Base-by-base conservation (phyloP, 1,284 basidiomycete genomes). In the Pascua guehoae region DNA sequence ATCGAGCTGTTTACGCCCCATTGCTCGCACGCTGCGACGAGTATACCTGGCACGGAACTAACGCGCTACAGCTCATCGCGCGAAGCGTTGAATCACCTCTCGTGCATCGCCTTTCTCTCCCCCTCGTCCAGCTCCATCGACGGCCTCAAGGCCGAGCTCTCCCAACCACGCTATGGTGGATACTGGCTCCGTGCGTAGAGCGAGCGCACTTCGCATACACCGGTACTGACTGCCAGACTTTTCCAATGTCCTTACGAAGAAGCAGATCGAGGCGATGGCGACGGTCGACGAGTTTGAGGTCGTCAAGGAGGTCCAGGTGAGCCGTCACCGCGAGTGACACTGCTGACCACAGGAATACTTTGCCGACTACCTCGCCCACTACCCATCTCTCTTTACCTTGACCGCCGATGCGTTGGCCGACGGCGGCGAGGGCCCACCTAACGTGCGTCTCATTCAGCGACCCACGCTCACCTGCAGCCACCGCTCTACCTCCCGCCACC, bases 261-360 rank as follows among this genome's bases (percentile, higher is more conserved):
- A 84, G 4, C 85, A 88, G 41, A 98, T 99, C 53, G 96, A 99
- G 78, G 83, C 88, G 12, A 82, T 99, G 54, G 96, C 96, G 0
- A 89, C 91, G 66, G 91, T 88, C 18, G 96, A 99, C 73, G 91
- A 96, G 75, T 92, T 92, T 65, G 94, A 98, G 75, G 88, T 97
- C 14, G 95, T 99, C 32, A 85, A 87, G 62, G 95, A 98, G 80
- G 89, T 99, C 2, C 94, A 97, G 83, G 92, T 93, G 67, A 62
- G 83, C 12, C 5, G 37, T 4, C n/a, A 32, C 12, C 8, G 7
- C 18, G 12, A 5, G 32, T 8, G 44, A 11, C 7, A 17, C 8
- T 11, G 49, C 63, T 66, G 51, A 61, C 51, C 12, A 47, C 74
- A 89, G 92, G 94, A 97, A 84, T 90, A 90, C 78, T 97, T 96